Conservation (phyloP, 1,139 yeast genomes). For the Pneumocystis wakefieldiae region DNA sequence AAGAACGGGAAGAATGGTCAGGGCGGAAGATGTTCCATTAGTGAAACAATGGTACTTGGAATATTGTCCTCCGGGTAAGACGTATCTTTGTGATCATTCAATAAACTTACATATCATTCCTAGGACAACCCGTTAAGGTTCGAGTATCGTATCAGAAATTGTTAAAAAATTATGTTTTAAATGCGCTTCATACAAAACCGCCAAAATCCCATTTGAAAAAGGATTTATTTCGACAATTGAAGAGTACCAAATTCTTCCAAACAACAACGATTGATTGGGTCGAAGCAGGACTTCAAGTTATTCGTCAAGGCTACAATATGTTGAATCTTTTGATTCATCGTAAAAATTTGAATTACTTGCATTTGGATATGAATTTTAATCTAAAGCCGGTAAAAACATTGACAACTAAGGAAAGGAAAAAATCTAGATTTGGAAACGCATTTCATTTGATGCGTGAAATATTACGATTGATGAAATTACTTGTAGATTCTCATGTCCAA, state of each 20-base stretch:
- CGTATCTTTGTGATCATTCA: neutral
- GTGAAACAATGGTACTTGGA: slow-evolving; percentile 71
- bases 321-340: slow-evolving; percentile 76
- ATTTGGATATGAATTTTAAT: slow-evolving; percentile 88
- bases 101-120: neutral
- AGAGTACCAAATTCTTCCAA: slow-evolving; percentile 74
- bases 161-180: slow-evolving; percentile 56
- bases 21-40: slow-evolving; percentile 84
- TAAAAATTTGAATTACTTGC: slow-evolving; percentile 81
- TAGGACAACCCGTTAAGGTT: slow-evolving; percentile 48
- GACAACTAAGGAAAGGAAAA: slow-evolving; percentile 90
- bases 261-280: slow-evolving; percentile 94
- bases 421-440: slow-evolving; percentile 91
- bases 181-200: slow-evolving; percentile 43
- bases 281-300: slow-evolving; percentile 89
- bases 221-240: slow-evolving; percentile 50
- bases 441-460: slow-evolving; percentile 88
- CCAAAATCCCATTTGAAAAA: slow-evolving; percentile 35
- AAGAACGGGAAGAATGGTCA: slow-evolving; percentile 50
- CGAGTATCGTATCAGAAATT: slow-evolving; percentile 78
- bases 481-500: slow-evolving; percentile 91
- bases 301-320: slow-evolving; percentile 91
- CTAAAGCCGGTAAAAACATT: slow-evolving; percentile 90
- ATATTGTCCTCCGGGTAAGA: slow-evolving; percentile 39
- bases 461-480: slow-evolving; percentile 58